Base-by-base conservation (phyloP, 768 basidiomycete species). In the Hygrophoropsis aurantiaca region DNA sequence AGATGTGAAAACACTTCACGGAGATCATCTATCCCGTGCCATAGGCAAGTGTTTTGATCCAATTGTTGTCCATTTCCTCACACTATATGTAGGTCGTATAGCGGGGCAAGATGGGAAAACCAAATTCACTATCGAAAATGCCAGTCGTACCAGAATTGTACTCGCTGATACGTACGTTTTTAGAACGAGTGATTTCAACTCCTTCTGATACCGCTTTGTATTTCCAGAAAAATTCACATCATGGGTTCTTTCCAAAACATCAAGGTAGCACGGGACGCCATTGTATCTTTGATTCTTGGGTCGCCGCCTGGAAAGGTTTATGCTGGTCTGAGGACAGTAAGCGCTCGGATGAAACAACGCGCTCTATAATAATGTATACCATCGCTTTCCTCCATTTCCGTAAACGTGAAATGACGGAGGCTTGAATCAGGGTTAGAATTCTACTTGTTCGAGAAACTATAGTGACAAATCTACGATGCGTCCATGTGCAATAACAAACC, bases 21-120 rank as follows among this genome's bases (percentile, higher is more conserved):
- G 97, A 2, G 97, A 99, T 60, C 97, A 99, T 67, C 75, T 99
- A 8, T 92, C 94, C n/a, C 88, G 97, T 54, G 97, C 97, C 9
- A 97, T 99, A 51, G 97, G 93, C 83, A 51, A 34, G 73, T 58
- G 13, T 19, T 5, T n/a, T 18, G n/a, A 42, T 8, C 7, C 18
- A 25, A 23, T 25, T 4, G 2, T 37, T 4, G 19, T 47, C 27
- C 19, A 40, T 21, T 48, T n/a, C 15, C 41, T 60, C 16, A 54
- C 47, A 30, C 16, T 15, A 42, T 21, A 44, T 43, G 9, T 56
- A 91, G 90, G 93, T 56, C 94, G 97, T 56, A 98, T 99, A 63
- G 97, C 97, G 10, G 97, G 97, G 4, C 94, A 99, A 64, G 94
- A 97, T 53, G 97, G 97, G 36, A 97, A 97, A 73, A 97, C 94